Conservation (phyloP, 352 stramenopile species). For the Elongisporangium anandrum region DNA sequence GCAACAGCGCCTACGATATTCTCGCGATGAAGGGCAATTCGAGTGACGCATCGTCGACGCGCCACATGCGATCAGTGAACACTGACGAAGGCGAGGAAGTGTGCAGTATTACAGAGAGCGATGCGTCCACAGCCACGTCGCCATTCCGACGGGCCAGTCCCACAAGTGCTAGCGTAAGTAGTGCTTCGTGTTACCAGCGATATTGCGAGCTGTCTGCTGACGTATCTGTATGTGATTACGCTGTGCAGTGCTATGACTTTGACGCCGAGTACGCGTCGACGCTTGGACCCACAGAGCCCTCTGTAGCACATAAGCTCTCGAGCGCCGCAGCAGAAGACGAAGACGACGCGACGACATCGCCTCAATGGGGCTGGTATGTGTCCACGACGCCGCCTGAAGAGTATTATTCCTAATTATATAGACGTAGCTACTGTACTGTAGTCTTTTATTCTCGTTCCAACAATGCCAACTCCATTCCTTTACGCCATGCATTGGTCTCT, state of each 20-base stretch:
- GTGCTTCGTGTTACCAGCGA: no score
- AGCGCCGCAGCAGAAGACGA: constrained; percentile 17
- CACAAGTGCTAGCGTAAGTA: constrained; percentile 27
- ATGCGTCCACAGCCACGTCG: constrained; percentile 42
- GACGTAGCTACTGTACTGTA: neutral
- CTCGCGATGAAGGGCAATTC: neutral
- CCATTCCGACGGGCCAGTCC: constrained; percentile 27
- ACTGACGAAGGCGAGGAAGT: constrained; percentile 25
- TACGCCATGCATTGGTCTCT: neutral
- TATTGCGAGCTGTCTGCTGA: neutral
- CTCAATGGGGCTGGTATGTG: constrained; percentile 82
- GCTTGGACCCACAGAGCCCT: constrained; percentile 8
- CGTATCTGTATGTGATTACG: neutral
- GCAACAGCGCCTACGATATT: neutral
- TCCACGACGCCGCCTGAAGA: constrained; percentile 75
- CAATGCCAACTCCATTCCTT: neutral
- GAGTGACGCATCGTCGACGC: neutral
- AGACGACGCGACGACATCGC: constrained; percentile 41
- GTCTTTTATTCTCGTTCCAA: neutral
- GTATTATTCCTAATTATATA: constrained; percentile 36
- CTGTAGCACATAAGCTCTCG: constrained; percentile 6
- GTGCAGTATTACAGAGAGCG: constrained; percentile 64
- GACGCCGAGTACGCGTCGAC: constrained; percentile 21
- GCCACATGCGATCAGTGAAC: neutral
- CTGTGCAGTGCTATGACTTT: constrained; percentile 26